phyloP scores from a whole-genome alignment of 345 rosid species.

The Syzygium aqueum region DNA sequence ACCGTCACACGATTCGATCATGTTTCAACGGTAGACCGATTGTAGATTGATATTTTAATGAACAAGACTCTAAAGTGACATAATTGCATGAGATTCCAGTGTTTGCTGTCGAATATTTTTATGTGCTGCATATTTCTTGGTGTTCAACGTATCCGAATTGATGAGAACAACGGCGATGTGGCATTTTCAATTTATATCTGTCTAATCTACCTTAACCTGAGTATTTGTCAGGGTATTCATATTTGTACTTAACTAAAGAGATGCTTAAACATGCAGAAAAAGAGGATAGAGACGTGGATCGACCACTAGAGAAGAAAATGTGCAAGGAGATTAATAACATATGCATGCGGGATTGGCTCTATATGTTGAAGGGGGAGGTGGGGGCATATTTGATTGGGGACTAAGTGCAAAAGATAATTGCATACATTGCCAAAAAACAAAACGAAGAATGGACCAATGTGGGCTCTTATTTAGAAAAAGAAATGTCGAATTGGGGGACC shows the following conservation, averaged over 20 bases:
- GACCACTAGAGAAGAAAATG: background rate
- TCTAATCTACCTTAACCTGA: background rate
- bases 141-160: background rate
- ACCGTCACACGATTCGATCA: background rate
- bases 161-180: background rate
- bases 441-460: background rate
- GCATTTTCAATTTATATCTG: background rate
- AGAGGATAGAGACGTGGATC: background rate
- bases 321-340: background rate
- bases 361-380: background rate
- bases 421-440: background rate
- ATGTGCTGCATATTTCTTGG: background rate
- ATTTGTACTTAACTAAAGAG: background rate
- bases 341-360: background rate
- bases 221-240: background rate
- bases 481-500: background rate
- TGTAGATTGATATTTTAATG: background rate
- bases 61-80: background rate
- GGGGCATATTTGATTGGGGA: background rate
- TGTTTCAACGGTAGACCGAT: background rate
- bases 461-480: background rate
- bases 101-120: background rate
- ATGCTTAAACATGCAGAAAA: background rate
- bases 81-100: background rate
- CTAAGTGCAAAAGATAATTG: background rate